Percentiles rank a stretch among this genome's conserved stretches.
phyloP scores from a whole-genome alignment of 2,329 filamentous ascomycete species.

The Verticillium isaacii region DNA sequence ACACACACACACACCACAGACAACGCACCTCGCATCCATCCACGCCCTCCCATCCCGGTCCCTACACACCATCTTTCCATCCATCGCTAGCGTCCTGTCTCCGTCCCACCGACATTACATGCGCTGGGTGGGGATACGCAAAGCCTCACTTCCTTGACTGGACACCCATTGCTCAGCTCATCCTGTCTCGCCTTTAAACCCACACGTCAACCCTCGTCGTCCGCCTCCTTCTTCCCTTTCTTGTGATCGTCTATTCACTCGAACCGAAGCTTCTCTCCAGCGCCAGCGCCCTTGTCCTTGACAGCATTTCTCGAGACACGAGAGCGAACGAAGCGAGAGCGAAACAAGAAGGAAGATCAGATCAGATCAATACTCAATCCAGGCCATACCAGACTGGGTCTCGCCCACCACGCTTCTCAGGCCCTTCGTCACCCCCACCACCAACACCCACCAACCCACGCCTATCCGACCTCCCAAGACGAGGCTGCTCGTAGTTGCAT shows the following conservation, averaged over 20 bases:
- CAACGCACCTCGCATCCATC: conserved; percentile 3
- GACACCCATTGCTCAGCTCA: conserved; percentile 10
- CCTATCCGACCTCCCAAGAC: conserved; percentile 7
- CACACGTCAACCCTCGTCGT: conserved; percentile 7
- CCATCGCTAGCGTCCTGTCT: conserved; percentile 12
- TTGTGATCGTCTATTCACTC: conserved; percentile 3
- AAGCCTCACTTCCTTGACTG: conserved; percentile 16
- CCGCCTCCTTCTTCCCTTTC: conserved; percentile 3
- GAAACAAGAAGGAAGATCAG: conserved; percentile 1
- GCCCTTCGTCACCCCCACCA: neutral
- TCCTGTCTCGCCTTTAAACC: conserved; percentile 14
- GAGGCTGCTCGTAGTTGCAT: conserved; percentile 8
- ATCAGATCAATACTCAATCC: neutral
- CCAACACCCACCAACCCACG: conserved; percentile 4
- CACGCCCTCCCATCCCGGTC: conserved; percentile 3
- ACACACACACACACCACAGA: conserved; percentile 4
- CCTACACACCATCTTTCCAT: conserved; percentile 1
- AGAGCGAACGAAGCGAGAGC: neutral
- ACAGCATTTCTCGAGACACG: neutral
- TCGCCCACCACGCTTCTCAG: too few relatives aligned
- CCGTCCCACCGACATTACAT: conserved; percentile 15
- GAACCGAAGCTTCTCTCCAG: neutral
- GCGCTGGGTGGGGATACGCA: conserved; percentile 7
- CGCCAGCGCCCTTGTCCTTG: conserved; percentile 5
- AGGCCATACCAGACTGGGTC: neutral